Evolutionary conservation across 2,329 filamentous ascomycete species (phyloP), one percentile per base, ranked within the genome.

Genomic region (Xylariaceae sp.): DNA sequence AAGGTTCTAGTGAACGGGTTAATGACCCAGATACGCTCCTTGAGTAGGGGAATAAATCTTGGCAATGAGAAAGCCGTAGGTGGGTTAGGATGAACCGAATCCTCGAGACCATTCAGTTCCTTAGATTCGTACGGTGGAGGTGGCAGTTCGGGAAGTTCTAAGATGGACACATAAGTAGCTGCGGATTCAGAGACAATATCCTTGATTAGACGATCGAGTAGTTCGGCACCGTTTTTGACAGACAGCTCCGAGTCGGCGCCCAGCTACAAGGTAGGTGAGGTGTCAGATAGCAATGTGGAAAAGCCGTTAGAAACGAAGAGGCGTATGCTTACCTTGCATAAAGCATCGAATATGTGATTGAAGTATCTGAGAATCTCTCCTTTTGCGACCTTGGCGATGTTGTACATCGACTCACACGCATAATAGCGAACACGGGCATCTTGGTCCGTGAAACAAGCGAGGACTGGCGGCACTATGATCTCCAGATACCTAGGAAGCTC

Each of bases 331-430:
- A 95, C 90, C 81, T 96, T 97, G 75, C 91, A 96, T 47, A 99
- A 75, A 18, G 94, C 90, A 73, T 99, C 94, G 65, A 99, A 99
- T 56, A 99, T 94, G 63, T 95, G 88, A 71, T 99, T 99, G 71
- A 99, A 99, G 75, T 96, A 99, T 38, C 95, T 82, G 57, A 99
- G 72, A 17, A 99, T 94, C 71, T 99, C 94, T 35, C 95, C 94
- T 71, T 99, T 99, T 53, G 92, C 94, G 42, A 99, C 94, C 73
- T 99, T 99, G 65, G 94, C 91, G 66, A 99, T 99, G 71, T 99
- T 99, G 74, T 99, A 99, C 94, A 99, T 99, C 69, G 91, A 95
- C 75, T 99, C 94, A 72, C 94, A 99, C 19, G 94, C 94, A 72
- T 99, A 99, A 70, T 99, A 99, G 57, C 94, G 83, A 31, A 97